Conservation (phyloP, 2,329 filamentous ascomycete species). For the Calonectria hawksworthii region DNA sequence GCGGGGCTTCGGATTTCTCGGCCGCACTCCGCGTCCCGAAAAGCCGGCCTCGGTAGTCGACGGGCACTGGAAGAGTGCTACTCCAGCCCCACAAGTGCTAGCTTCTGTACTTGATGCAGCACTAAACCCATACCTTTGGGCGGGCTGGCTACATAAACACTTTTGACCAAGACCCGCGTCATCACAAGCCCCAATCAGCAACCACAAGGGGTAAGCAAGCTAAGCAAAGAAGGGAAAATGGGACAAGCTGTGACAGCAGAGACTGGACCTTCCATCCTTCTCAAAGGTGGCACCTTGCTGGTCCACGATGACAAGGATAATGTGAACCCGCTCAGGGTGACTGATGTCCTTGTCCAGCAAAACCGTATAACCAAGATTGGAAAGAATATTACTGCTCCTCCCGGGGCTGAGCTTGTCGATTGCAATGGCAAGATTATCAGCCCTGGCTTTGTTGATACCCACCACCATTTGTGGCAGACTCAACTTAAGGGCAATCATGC, state of each 20-base stretch:
- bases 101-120: neutral
- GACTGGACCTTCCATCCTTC: slow-evolving; percentile 8
- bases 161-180: neutral
- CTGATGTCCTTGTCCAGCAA: slow-evolving; percentile 25
- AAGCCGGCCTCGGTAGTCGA: neutral
- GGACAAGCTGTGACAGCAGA: neutral
- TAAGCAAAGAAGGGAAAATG: neutral
- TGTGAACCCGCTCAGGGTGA: slow-evolving; percentile 8
- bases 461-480: slow-evolving; percentile 35
- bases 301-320: slow-evolving; percentile 19
- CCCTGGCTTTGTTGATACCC: slow-evolving; percentile 34
- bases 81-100: neutral
- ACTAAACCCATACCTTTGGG: neutral
- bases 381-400: neutral
- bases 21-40: neutral
- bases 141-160: neutral
- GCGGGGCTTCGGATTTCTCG: neutral
- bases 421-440: slow-evolving; percentile 29
- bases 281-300: slow-evolving; percentile 17
- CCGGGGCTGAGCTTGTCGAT: slow-evolving; percentile 7
- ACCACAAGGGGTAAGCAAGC: neutral
- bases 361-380: slow-evolving; percentile 24
- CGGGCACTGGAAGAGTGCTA: too few relatives aligned
- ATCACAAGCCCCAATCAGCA: neutral
- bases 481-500: slow-evolving; percentile 17